phyloP scores from a whole-genome alignment of 768 basidiomycete species.

The Tricholoma saponaceum region DNA sequence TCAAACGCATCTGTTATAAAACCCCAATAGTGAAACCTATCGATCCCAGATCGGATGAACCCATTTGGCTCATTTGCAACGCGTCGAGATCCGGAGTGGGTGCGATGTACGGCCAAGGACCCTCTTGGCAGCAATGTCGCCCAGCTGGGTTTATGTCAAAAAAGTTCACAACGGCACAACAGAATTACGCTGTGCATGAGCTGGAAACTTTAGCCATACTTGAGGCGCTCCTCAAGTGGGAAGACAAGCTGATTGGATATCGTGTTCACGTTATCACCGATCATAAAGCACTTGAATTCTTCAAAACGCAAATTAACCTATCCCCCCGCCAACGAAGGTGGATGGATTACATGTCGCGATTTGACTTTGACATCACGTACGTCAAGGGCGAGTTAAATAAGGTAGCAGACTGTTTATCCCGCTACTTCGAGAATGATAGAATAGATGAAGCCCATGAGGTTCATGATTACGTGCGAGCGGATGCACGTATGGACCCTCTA shows the following conservation, averaged over 20 bases:
- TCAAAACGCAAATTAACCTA: conserved; percentile 19
- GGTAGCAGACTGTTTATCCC: conserved; percentile 27
- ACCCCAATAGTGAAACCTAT: neutral
- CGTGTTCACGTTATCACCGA: conserved; percentile 19
- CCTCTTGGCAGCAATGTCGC: conserved; percentile 18
- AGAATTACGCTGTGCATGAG: conserved; percentile 24
- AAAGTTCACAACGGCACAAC: conserved; percentile 23
- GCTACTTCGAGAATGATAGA: conserved; percentile 25
- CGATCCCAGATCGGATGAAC: conserved; percentile 1
- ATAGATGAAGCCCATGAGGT: conserved; percentile 6
- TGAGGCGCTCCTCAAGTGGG: too few relatives aligned
- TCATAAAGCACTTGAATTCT: conserved; percentile 21
- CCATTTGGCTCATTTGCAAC: conserved; percentile 28
- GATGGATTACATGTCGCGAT: conserved; percentile 24
- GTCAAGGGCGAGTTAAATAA: conserved; percentile 22
- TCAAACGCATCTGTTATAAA: too few relatives aligned
- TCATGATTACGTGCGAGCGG: conserved; percentile 18
- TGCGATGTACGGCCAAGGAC: too few relatives aligned
- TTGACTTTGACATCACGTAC: conserved; percentile 23
- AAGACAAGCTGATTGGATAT: conserved; percentile 23
- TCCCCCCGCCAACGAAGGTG: conserved; percentile 20
- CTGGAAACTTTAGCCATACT: too few relatives aligned
- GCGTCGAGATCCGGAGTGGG: too few relatives aligned
- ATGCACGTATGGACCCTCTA: conserved; percentile 19
- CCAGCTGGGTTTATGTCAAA: conserved; percentile 26